A percentile compares a stretch with the other conserved stretches of the same genome.
Conservation (phyloP, 2,329 filamentous ascomycete species). For the Apiospora koreana region DNA sequence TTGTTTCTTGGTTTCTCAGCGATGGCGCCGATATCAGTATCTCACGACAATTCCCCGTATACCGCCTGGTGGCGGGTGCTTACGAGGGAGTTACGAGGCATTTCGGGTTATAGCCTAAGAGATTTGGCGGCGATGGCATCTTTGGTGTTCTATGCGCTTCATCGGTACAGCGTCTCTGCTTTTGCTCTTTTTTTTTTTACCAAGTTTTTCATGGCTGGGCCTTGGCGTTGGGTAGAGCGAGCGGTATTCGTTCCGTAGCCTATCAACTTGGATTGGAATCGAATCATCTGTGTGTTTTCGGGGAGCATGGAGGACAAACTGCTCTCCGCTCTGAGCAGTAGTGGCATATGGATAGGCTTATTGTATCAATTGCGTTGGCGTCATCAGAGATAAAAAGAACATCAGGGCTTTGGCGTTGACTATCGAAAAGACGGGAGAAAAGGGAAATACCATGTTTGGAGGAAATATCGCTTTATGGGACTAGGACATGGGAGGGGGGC, state of each 20-base stretch:
- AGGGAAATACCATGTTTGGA: constrained; percentile 7
- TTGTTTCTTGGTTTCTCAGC: constrained; percentile 29
- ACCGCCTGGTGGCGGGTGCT: constrained; percentile 26
- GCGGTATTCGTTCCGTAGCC: background rate
- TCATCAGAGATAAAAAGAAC: constrained; percentile 11
- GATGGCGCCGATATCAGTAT: constrained; percentile 30
- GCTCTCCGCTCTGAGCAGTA: constrained; percentile 1
- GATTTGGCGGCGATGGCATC: constrained; percentile 30
- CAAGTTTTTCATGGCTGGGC: background rate
- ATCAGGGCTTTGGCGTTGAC: constrained; percentile 10
- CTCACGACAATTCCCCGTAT: constrained; percentile 27
- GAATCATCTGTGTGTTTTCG: constrained; percentile 1
- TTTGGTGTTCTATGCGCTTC: constrained; percentile 28
- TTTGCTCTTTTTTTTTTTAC: constrained; percentile 11
- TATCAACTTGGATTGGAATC: background rate
- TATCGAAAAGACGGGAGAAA: constrained; percentile 10
- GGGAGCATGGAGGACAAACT: background rate
- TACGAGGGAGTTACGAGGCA: constrained; percentile 31
- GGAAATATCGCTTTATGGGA: background rate
- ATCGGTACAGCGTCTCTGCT: constrained; percentile 24
- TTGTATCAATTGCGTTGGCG: constrained; percentile 11
- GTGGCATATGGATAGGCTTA: constrained; percentile 5
- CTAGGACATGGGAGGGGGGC: background rate
- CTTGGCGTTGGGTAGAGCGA: constrained; percentile 12
- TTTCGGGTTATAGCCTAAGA: constrained; percentile 28